Conservation (phyloP, 73 alveolate genomes). For the Uronychia setigera region DNA sequence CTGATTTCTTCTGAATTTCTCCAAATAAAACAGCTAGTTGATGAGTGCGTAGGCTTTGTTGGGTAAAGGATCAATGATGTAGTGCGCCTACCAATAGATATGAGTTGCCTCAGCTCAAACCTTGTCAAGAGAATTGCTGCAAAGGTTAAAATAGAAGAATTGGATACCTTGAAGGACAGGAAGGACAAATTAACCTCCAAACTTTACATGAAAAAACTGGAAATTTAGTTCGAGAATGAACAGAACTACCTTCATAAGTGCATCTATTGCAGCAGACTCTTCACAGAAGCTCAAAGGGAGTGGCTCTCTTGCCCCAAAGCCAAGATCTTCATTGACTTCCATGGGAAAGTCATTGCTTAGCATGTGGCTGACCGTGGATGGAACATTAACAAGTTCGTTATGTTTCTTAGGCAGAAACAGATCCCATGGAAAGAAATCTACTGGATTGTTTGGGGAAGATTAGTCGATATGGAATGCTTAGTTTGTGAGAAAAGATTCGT, state of each 20-base stretch:
- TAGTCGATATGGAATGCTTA: conserved; percentile 28
- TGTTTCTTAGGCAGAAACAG: conserved; percentile 38
- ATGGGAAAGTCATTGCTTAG: conserved; percentile 75
- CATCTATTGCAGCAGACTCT: conserved; percentile 61
- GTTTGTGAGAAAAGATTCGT: conserved; percentile 46
- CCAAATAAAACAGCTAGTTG: conserved; percentile 58
- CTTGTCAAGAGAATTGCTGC: conserved; percentile 46
- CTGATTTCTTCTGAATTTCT: conserved; percentile 67
- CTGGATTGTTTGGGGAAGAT: conserved; percentile 72
- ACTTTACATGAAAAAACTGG: conserved; percentile 58
- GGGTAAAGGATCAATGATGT: conserved; percentile 49
- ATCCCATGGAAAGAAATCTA: conserved; percentile 63
- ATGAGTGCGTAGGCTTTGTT: conserved; percentile 61
- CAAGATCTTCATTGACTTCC: conserved; percentile 70
- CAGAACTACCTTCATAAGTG: conserved; percentile 48
- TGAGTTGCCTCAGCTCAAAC: conserved; percentile 61
- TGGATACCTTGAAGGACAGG: conserved; percentile 54
- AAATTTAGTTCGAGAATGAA: conserved; percentile 31
- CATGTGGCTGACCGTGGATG: conserved; percentile 72
- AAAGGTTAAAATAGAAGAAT: conserved; percentile 38
- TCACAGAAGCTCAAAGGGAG: conserved; percentile 44
- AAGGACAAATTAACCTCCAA: conserved; percentile 61
- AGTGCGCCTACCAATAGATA: conserved; percentile 71
- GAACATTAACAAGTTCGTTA: conserved; percentile 53
- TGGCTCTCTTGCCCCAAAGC: conserved; percentile 74